These are phyloP conservation scores for Chlorella sp. DNA, from an alignment of 139 green algal species.

Conservation along the genomic window DNA sequence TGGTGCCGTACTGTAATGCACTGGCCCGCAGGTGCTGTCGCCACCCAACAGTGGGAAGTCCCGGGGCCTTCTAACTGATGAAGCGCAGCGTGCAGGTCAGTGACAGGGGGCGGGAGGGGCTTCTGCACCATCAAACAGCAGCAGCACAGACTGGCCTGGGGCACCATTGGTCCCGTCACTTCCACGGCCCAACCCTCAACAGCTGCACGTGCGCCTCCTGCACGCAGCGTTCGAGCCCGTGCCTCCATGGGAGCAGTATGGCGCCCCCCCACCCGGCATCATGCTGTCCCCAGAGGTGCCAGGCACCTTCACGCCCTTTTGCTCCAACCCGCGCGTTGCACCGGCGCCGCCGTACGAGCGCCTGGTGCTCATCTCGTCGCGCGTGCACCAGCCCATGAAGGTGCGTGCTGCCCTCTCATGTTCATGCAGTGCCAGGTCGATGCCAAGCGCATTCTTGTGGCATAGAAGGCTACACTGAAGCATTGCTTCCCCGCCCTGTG, in stretches of 20 bases:
- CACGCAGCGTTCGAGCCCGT: background rate
- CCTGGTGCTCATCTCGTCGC: slow-evolving; percentile 29
- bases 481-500: too few relatives aligned
- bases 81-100: too few relatives aligned
- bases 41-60: too few relatives aligned
- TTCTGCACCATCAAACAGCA: background rate
- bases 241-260: slow-evolving; percentile 6
- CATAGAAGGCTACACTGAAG: too few relatives aligned
- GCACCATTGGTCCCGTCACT: background rate
- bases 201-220: background rate
- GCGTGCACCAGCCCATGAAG: slow-evolving; percentile 4
- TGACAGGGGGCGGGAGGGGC: too few relatives aligned
- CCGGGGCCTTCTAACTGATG: too few relatives aligned
- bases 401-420: too few relatives aligned
- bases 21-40: too few relatives aligned
- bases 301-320: slow-evolving; percentile 10
- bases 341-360: slow-evolving; percentile 24
- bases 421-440: too few relatives aligned
- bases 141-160: background rate
- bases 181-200: background rate
- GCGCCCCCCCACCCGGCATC: slow-evolving; percentile 10
- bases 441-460: too few relatives aligned
- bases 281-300: slow-evolving; percentile 12
- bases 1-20: too few relatives aligned
- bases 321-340: slow-evolving; percentile 17